These are phyloP conservation scores for Phytophthora vignae DNA, from an alignment of 352 stramenopile species.

Conservation along the genomic window DNA sequence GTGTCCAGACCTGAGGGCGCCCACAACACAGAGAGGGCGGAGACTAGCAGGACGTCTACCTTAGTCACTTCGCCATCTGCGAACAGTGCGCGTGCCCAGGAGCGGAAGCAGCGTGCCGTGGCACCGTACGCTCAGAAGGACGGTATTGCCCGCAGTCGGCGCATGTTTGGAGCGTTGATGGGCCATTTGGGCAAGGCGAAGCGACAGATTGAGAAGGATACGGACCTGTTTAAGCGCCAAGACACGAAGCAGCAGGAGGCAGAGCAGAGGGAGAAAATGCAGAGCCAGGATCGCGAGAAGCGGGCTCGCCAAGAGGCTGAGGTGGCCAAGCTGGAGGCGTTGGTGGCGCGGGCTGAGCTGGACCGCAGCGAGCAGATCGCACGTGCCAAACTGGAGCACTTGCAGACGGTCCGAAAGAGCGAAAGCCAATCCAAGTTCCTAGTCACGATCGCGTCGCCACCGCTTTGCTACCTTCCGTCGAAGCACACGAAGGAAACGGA, in stretches of 20 bases:
- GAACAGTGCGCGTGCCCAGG: constrained; percentile 26
- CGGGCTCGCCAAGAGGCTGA: constrained; percentile 50
- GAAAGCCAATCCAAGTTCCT: constrained; percentile 66
- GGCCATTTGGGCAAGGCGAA: constrained; percentile 84
- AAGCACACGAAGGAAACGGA: constrained; percentile 84
- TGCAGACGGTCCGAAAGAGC: constrained; percentile 57
- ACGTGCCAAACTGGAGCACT: constrained; percentile 65
- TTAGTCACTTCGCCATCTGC: constrained; percentile 20
- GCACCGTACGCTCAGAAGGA: constrained; percentile 71
- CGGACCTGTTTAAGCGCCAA: constrained; percentile 73
- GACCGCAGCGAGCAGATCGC: constrained; percentile 64
- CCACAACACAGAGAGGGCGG: constrained; percentile 23
- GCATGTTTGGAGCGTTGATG: constrained; percentile 88
- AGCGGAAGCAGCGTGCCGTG: constrained; percentile 62
- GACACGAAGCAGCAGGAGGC: constrained; percentile 70
- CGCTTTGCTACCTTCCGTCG: constrained; percentile 76
- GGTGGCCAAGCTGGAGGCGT: constrained; percentile 49
- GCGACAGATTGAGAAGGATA: constrained; percentile 82
- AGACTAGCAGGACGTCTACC: constrained; percentile 14
- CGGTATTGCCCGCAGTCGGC: constrained; percentile 69
- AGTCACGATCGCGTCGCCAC: constrained; percentile 69
- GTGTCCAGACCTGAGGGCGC: constrained; percentile 41
- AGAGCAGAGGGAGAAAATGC: constrained; percentile 73
- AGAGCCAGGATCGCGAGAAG: constrained; percentile 59
- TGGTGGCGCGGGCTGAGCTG: constrained; percentile 55